Percentiles rank a stretch among this genome's conserved stretches.
phyloP scores from a whole-genome alignment of 1,284 basidiomycete genomes.

The Ganoderma lingzhi region DNA sequence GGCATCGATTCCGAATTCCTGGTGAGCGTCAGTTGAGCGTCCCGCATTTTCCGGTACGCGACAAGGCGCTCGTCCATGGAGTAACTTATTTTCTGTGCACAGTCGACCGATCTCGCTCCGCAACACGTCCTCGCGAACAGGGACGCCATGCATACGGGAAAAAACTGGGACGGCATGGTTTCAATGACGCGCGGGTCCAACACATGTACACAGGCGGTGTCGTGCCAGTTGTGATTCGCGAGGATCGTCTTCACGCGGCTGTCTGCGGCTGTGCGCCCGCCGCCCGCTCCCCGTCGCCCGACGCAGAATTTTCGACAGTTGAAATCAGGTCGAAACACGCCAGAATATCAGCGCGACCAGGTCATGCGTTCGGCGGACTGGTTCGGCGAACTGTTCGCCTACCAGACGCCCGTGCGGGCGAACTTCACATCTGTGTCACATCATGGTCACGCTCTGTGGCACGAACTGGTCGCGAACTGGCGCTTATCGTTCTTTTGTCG shows the following conservation, averaged over 20 bases:
- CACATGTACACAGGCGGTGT: no score
- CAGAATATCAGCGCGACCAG: no score
- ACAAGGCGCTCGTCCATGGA: background rate
- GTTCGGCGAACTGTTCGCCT: no score
- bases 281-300: background rate
- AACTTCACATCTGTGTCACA: no score
- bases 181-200: no score
- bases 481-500: no score
- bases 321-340: background rate
- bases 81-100: background rate
- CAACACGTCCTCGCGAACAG: background rate
- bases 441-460: no score
- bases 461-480: no score
- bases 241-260: background rate
- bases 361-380: no score
- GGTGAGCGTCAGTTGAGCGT: background rate
- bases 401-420: no score
- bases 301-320: background rate
- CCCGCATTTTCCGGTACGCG: background rate
- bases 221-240: background rate
- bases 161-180: no score
- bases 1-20: background rate
- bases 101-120: background rate
- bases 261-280: background rate
- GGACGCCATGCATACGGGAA: background rate